A percentile compares a stretch with the other conserved stretches of the same genome.
Evolutionary conservation across 345 rosid species (phyloP).

Genomic region (Pugionium dolabratum): DNA sequence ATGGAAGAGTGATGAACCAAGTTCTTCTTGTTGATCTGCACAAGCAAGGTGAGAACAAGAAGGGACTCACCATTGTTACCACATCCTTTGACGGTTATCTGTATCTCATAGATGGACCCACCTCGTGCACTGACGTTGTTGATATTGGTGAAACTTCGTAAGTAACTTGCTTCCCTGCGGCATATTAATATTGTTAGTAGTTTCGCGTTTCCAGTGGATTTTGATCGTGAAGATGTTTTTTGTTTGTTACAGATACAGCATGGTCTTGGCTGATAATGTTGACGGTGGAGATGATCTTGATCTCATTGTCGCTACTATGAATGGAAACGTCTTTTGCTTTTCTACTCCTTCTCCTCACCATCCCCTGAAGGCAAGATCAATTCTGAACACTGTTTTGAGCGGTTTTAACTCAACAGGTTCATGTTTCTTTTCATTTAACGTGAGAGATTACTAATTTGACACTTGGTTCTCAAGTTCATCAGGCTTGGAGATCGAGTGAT

Average conservation of each 20-base stretch:
- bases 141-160: constrained; percentile 99
- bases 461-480: constrained; percentile 43
- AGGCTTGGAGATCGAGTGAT: constrained; percentile 92
- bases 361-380: constrained; percentile 82
- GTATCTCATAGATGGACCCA: constrained; percentile 96
- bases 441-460: constrained; percentile 53
- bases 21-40: constrained; percentile 91
- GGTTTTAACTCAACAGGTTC: neutral
- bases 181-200: constrained; percentile 19
- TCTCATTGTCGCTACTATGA: constrained; percentile 96
- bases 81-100: constrained; percentile 96
- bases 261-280: constrained; percentile 97
- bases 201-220: constrained; percentile 13
- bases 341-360: constrained; percentile 94
- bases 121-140: constrained; percentile 95
- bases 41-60: constrained; percentile 72
- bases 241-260: constrained; percentile 69
- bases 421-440: constrained; percentile 41
- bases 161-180: constrained; percentile 38
- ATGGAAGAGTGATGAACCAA: constrained; percentile 98
- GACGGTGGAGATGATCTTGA: constrained; percentile 99
- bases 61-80: constrained; percentile 87
- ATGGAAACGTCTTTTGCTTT: constrained; percentile 98
- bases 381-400: constrained; percentile 23
- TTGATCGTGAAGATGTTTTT: constrained; percentile 23